A percentile compares a stretch with the other conserved stretches of the same genome.
phyloP scores from a whole-genome alignment of 2,329 filamentous ascomycete species.

The Bipolaris sorokiniana region DNA sequence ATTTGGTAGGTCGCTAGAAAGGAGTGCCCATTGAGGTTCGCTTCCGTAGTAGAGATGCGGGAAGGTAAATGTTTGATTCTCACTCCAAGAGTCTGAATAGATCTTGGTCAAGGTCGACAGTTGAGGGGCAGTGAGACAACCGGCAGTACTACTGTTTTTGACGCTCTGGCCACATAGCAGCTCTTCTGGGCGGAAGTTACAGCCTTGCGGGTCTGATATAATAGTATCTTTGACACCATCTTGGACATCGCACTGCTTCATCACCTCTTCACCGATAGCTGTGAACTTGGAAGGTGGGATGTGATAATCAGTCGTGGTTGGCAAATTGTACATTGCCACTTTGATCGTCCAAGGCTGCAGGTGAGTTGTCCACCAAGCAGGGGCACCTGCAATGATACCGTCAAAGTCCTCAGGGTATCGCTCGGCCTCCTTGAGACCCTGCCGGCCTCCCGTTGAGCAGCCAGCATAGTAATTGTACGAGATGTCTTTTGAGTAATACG shows the following conservation, averaged over 20 bases:
- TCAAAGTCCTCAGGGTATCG: slow-evolving; percentile 64
- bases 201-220: slow-evolving; percentile 54
- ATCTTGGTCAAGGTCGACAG: slow-evolving; percentile 52
- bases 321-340: slow-evolving; percentile 57
- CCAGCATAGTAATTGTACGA: slow-evolving; percentile 62
- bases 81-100: slow-evolving; percentile 51
- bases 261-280: slow-evolving; percentile 37
- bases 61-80: slow-evolving; percentile 52
- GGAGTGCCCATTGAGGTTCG: slow-evolving; percentile 44
- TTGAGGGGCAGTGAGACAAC: slow-evolving; percentile 55
- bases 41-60: slow-evolving; percentile 49
- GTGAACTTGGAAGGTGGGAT: slow-evolving; percentile 34
- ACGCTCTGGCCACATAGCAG: slow-evolving; percentile 46
- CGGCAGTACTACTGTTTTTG: slow-evolving; percentile 36
- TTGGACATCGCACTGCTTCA: slow-evolving; percentile 59
- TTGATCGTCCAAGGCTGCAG: slow-evolving; percentile 55
- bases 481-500: slow-evolving; percentile 56
- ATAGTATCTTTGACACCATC: slow-evolving; percentile 58
- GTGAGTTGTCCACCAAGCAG: slow-evolving; percentile 59
- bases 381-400: slow-evolving; percentile 61
- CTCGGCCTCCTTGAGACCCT: slow-evolving; percentile 63
- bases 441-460: slow-evolving; percentile 65
- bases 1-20: slow-evolving; percentile 48
- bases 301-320: slow-evolving; percentile 53
- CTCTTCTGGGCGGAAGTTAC: slow-evolving; percentile 51